These are phyloP conservation scores for Umbilicus rupestris DNA, from an alignment of 164 flowering plant species.

Conservation along the genomic window DNA sequence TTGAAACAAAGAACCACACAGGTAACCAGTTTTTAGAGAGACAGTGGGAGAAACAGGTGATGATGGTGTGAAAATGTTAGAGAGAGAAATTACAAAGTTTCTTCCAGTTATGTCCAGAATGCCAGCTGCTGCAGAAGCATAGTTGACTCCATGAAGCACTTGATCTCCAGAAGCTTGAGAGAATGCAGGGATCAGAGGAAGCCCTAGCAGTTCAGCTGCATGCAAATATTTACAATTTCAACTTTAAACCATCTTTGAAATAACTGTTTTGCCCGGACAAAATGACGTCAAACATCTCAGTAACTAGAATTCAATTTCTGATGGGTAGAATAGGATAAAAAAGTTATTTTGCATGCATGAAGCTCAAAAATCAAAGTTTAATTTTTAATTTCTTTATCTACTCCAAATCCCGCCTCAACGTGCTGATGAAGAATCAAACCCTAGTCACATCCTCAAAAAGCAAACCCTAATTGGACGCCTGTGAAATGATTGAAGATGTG, in stretches of 20 bases:
- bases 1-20: not conserved
- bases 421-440: too few species aligned
- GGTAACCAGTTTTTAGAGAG: not conserved
- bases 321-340: too few species aligned
- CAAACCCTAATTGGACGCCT: too few species aligned
- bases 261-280: not conserved
- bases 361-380: too few species aligned
- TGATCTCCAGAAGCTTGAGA: slow-evolving; percentile 44
- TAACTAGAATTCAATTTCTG: too few species aligned
- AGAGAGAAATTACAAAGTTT: slow-evolving; percentile 57
- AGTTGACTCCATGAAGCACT: slow-evolving; percentile 71
- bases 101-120: slow-evolving; percentile 79
- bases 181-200: slow-evolving; percentile 55
- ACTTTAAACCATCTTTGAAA: not conserved
- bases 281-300: too few species aligned
- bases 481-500: too few species aligned
- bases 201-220: slow-evolving; percentile 59
- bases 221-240: not conserved
- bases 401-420: too few species aligned
- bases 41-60: not conserved
- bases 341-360: too few species aligned
- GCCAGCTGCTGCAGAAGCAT: slow-evolving; percentile 96
- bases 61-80: too few species aligned
- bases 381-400: too few species aligned
- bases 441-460: too few species aligned